phyloP scores from a whole-genome alignment of 345 rosid genomes.

The Arabidopsis arenosa region DNA sequence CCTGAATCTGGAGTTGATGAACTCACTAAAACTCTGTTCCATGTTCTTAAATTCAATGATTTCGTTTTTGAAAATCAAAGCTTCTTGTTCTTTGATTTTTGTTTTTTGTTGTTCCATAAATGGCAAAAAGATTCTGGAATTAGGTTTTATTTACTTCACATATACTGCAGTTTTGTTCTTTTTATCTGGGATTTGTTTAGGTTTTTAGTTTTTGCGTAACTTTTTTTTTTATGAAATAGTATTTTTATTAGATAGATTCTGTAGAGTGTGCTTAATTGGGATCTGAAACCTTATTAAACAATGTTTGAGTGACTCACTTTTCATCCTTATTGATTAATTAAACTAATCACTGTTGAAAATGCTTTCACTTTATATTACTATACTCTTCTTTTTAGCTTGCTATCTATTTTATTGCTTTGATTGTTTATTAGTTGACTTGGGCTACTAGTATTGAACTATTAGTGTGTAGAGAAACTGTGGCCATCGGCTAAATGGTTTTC shows the following conservation, averaged over 20 bases:
- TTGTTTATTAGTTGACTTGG: conserved; percentile 19
- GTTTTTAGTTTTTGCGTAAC: conserved; percentile 1
- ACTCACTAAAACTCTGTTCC: background rate
- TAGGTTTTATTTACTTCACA: conserved; percentile 3
- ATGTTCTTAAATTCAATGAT: background rate
- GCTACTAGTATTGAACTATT: conserved; percentile 1
- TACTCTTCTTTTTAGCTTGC: conserved; percentile 6
- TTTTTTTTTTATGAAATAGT: conserved; percentile 18
- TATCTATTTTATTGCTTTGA: conserved; percentile 21
- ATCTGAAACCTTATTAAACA: conserved; percentile 40
- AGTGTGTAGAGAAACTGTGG: background rate
- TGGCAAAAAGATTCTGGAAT: conserved; percentile 3
- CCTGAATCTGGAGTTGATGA: background rate
- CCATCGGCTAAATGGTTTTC: background rate
- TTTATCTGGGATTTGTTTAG: background rate
- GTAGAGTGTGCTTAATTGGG: conserved; percentile 40
- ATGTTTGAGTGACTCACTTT: conserved; percentile 24
- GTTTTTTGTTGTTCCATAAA: conserved; percentile 18
- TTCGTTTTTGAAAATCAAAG: background rate
- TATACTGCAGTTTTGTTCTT: background rate
- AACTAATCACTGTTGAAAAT: conserved; percentile 17
- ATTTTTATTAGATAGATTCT: conserved; percentile 25
- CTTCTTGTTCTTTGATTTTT: background rate
- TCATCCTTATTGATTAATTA: conserved; percentile 24
- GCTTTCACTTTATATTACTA: conserved; percentile 24